Percentiles rank a stretch among this genome's conserved stretches.
Evolutionary conservation across 805 yeast species (phyloP).

Genomic region (Hanseniaspora mollemarum): DNA sequence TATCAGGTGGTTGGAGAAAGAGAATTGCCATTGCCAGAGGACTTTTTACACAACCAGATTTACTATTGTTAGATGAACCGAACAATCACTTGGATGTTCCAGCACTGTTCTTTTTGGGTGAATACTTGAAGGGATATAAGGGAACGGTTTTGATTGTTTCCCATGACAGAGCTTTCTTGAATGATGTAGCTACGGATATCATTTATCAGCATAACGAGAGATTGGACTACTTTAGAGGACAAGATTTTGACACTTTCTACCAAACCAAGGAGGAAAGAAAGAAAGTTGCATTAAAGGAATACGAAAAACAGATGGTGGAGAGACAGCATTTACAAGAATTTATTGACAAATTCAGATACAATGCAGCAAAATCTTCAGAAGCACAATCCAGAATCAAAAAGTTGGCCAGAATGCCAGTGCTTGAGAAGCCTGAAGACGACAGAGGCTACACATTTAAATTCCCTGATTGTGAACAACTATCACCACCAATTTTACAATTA

Average conservation of each 20-base stretch:
- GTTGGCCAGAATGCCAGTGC: constrained; percentile 80
- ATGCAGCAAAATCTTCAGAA: constrained; percentile 94
- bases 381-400: constrained; percentile 97
- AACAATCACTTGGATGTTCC: constrained; percentile 99
- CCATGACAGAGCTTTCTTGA: constrained; percentile 92
- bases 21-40: constrained; percentile 97
- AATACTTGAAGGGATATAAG: constrained; percentile 79
- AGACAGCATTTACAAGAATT: constrained; percentile 87
- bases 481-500: constrained; percentile 88
- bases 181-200: constrained; percentile 97
- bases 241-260: constrained; percentile 86
- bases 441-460: constrained; percentile 72
- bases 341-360: constrained; percentile 91
- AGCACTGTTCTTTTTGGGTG: constrained; percentile 84
- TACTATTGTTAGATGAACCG: constrained; percentile 91
- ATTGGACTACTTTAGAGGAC: constrained; percentile 86
- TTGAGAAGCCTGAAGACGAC: constrained; percentile 93
- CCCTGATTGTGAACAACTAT: constrained; percentile 86
- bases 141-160: constrained; percentile 91
- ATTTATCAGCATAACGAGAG: constrained; percentile 96
- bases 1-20: constrained; percentile 99
- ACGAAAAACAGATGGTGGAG: constrained; percentile 93
- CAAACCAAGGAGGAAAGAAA: constrained; percentile 89
- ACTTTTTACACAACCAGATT: constrained; percentile 90
- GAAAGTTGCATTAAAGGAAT: constrained; percentile 85